Evolutionary conservation across 148 eudicot species (phyloP).

Genomic region (Rhododendron henanense): DNA sequence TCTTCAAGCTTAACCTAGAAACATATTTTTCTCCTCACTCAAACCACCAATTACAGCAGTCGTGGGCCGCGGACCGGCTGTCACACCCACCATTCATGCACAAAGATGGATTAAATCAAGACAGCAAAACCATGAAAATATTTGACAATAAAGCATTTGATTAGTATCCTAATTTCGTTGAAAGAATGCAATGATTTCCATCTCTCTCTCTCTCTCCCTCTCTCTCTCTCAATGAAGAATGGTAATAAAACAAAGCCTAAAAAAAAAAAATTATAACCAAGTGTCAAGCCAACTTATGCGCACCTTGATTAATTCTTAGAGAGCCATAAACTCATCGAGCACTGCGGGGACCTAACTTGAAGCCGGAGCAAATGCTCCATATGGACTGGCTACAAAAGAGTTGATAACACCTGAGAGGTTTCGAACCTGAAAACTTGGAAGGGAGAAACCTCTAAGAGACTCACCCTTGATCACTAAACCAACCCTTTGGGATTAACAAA

Average conservation of each 20-base stretch:
- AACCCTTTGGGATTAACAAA: too few species aligned
- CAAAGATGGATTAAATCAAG: not conserved
- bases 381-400: too few species aligned
- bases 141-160: not conserved
- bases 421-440: too few species aligned
- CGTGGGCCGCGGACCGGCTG: not conserved
- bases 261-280: too few species aligned
- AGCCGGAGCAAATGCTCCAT: too few species aligned
- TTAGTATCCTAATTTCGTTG: not conserved
- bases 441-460: not conserved
- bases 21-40: not conserved
- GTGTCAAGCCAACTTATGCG: too few species aligned
- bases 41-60: not conserved
- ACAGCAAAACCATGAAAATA: not conserved
- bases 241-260: not conserved
- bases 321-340: too few species aligned
- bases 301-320: too few species aligned
- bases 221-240: not conserved
- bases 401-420: too few species aligned
- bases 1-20: not conserved
- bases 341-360: not conserved
- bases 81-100: not conserved
- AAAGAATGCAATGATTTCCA: not conserved
- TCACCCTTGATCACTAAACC: not conserved
- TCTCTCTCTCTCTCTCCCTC: not conserved